These are phyloP conservation scores for Gnetum montanum DNA, from an alignment of 75 land plant species.

Conservation along the genomic window DNA sequence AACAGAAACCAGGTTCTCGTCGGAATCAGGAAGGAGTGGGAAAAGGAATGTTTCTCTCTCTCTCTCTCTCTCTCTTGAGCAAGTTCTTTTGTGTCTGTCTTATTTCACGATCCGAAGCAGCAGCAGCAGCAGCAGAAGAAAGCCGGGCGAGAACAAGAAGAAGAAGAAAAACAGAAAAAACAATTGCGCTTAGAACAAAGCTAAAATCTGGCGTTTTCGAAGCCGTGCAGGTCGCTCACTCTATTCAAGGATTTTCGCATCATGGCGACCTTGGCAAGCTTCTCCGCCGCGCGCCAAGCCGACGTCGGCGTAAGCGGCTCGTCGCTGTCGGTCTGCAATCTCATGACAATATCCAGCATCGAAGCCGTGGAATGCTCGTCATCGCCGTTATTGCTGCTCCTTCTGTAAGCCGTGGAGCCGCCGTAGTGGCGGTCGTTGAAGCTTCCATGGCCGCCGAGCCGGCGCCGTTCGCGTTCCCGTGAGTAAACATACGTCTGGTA, in stretches of 20 bases:
- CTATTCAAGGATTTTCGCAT: conserved; percentile 10
- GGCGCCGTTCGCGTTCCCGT: conserved; percentile 1
- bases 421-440: conserved; percentile 11
- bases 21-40: background rate
- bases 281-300: conserved; percentile 12
- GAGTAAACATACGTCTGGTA: conserved; percentile 1
- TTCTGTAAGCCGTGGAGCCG: conserved; percentile 23
- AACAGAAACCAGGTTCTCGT: background rate
- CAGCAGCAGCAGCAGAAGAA: too few relatives aligned
- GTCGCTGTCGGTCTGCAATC: conserved; percentile 5
- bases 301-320: conserved; percentile 8
- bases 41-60: background rate
- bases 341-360: conserved; percentile 12
- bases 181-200: background rate
- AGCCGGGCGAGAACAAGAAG: background rate
- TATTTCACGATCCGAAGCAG: too few relatives aligned
- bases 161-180: background rate
- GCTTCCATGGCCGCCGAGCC: background rate
- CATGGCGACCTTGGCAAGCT: conserved; percentile 10
- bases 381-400: conserved; percentile 8
- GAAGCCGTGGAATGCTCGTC: conserved; percentile 12
- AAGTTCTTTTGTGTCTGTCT: too few relatives aligned
- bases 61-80: too few relatives aligned
- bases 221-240: conserved; percentile 11
- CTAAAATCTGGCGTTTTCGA: conserved; percentile 14